Conservation (phyloP, 2,329 filamentous ascomycete genomes). For the Madurella mycetomatis region DNA sequence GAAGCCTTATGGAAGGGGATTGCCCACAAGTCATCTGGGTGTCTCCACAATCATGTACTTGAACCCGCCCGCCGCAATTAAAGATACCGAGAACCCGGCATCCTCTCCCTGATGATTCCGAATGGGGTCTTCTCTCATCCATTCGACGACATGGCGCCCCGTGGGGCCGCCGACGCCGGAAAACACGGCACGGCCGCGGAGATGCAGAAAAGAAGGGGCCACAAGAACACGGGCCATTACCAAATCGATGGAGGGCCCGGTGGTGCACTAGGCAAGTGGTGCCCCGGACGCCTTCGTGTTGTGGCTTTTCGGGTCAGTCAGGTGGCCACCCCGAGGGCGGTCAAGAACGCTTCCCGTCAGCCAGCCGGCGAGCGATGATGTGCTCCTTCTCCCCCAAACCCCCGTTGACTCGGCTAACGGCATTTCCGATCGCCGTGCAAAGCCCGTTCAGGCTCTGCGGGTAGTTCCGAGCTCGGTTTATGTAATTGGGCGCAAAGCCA, state of each 20-base stretch:
- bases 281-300: not conserved
- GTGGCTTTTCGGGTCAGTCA: not conserved
- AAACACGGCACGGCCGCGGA: constrained; percentile 9
- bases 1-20: not conserved
- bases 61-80: not conserved
- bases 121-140: not conserved
- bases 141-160: not conserved
- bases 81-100: not conserved
- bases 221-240: not conserved
- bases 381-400: no score
- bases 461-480: not conserved
- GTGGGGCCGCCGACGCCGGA: not conserved
- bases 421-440: not conserved
- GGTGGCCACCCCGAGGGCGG: not conserved
- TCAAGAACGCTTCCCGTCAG: no score
- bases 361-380: no score
- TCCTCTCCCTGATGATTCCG: not conserved
- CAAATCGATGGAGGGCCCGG: not conserved
- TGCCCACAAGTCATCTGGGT: not conserved
- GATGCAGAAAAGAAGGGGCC: not conserved
- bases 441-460: not conserved
- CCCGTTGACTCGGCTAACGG: not conserved
- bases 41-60: not conserved
- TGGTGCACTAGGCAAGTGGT: not conserved
- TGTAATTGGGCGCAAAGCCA: not conserved